A percentile compares a stretch with the other conserved stretches of the same genome.
Conservation (phyloP, 1,284 basidiomycete genomes). For the Rhodofomes roseus region DNA sequence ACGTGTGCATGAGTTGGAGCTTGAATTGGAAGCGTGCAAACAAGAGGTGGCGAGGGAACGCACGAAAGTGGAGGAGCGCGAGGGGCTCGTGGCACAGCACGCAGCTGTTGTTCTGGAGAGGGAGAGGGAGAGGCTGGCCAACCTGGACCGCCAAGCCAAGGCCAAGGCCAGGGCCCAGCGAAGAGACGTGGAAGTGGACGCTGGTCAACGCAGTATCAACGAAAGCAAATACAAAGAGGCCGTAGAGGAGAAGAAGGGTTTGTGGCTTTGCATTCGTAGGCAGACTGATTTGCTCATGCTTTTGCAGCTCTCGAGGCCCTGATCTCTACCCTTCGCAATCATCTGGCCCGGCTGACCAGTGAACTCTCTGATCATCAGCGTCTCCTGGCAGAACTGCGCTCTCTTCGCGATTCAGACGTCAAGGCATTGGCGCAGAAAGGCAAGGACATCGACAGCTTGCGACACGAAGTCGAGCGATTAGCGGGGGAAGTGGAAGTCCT, state of each 20-base stretch:
- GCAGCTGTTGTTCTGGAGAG: slow-evolving; percentile 26
- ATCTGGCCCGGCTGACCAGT: slow-evolving; percentile 71
- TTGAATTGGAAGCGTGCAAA: slow-evolving; percentile 75
- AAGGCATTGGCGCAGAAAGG: slow-evolving; percentile 56
- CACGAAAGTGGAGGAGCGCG: slow-evolving; percentile 54
- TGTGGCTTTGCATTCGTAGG: slow-evolving; percentile 10
- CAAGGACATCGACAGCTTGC: slow-evolving; percentile 57
- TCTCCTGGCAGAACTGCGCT: slow-evolving; percentile 61
- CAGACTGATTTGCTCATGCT: slow-evolving; percentile 9
- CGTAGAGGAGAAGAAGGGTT: slow-evolving; percentile 84
- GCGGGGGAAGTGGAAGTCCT: slow-evolving; percentile 79
- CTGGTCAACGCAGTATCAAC: slow-evolving; percentile 15
- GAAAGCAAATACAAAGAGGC: slow-evolving; percentile 58
- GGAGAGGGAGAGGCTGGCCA: slow-evolving; percentile 11
- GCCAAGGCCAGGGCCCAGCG: slow-evolving; percentile 9
- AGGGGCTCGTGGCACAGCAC: slow-evolving; percentile 39
- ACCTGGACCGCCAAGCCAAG: slow-evolving; percentile 10
- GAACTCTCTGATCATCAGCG: slow-evolving; percentile 74
- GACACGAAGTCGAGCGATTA: slow-evolving; percentile 70
- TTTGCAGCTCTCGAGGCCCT: slow-evolving; percentile 57
- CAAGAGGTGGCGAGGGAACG: slow-evolving; percentile 66
- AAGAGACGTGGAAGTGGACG: slow-evolving; percentile 17
- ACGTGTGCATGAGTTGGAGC: slow-evolving; percentile 77
- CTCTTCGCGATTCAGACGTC: slow-evolving; percentile 60
- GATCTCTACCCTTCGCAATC: slow-evolving; percentile 65